Evolutionary conservation across 352 stramenopile genomes (phyloP), one percentile per base, ranked within the genome.

Genomic region (Globisporangium radiosum): DNA sequence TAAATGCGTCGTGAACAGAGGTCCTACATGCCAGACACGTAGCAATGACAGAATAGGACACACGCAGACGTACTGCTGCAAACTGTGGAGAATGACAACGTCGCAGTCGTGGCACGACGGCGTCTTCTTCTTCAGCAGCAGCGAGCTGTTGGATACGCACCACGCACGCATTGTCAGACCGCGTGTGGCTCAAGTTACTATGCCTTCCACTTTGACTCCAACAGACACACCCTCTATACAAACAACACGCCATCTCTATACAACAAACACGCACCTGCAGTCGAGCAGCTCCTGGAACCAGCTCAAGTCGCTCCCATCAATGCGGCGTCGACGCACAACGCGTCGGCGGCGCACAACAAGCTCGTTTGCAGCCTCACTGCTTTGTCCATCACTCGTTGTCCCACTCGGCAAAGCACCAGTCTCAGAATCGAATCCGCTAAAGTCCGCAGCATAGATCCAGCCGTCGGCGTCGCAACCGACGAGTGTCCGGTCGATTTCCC

Each of bases 271-370:
- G 44, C 63, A 89, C 82, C 80, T 90, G 71, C 79, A 85, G 57
- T 91, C 79, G 43, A 91, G 73, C 33, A 94, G 65, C 60, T 94
- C 84, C 54, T 92, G 76, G 59, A 90, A 90, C 84, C 84, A 94
- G 52, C 84, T 86, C 49, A 90, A 66, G 54, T 90, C 79, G 38
- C 71, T 90, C 37, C 80, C 75, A 33, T 89, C 79, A 17, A 90
- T 90, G 53, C 81, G 71, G 8, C 84, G 78, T 64, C 85, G 81
- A 4, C 84, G 78, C 4, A 87, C 57, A 13, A 89, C 59, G 15
- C 79, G 70, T 43, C 83, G 66, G 13, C 78, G 75, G 11, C 81
- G 71, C 61, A 85, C 75, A 10, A 73, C 25, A 33, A 33, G 25
- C 25, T 33, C 25, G 25, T 33, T 3, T 33, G 25, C 25, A 33